phyloP scores from a whole-genome alignment of 192 early-diverging fungal genomes.

The Umbelopsis sp. region DNA sequence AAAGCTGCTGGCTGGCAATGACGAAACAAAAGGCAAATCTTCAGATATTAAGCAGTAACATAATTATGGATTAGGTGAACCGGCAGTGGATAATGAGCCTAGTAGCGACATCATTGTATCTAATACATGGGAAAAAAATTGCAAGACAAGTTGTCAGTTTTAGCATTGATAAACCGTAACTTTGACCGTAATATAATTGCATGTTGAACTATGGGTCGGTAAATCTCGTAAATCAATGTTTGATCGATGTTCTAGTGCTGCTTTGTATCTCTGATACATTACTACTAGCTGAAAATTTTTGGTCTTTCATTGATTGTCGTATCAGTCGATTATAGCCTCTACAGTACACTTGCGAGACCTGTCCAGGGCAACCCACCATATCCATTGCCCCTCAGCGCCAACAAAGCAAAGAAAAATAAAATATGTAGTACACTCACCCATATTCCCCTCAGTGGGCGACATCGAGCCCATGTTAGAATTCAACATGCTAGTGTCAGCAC shows the following conservation, averaged over 20 bases:
- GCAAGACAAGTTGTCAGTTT: background rate
- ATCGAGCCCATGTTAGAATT: background rate
- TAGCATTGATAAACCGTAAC: background rate
- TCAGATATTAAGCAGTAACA: background rate
- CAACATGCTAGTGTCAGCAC: too few species aligned
- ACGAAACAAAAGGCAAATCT: background rate
- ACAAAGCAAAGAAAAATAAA: background rate
- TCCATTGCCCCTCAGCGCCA: too few species aligned
- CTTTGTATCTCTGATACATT: too few species aligned
- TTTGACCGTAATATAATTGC: too few species aligned
- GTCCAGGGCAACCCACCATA: too few species aligned
- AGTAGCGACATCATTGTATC: conserved; percentile 9
- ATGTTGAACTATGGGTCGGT: too few species aligned
- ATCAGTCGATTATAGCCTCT: too few species aligned
- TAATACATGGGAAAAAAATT: background rate
- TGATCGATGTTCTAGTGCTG: too few species aligned
- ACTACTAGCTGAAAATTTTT: too few species aligned
- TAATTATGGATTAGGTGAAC: background rate
- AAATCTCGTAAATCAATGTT: too few species aligned
- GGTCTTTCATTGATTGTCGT: too few species aligned
- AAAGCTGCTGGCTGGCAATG: background rate
- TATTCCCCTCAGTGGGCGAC: background rate
- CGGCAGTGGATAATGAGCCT: conserved; percentile 5
- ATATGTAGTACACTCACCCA: background rate
- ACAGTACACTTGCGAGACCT: too few species aligned